Base-by-base conservation (phyloP, 129 eudicot genomes). In the Tanacetum coccineum region DNA sequence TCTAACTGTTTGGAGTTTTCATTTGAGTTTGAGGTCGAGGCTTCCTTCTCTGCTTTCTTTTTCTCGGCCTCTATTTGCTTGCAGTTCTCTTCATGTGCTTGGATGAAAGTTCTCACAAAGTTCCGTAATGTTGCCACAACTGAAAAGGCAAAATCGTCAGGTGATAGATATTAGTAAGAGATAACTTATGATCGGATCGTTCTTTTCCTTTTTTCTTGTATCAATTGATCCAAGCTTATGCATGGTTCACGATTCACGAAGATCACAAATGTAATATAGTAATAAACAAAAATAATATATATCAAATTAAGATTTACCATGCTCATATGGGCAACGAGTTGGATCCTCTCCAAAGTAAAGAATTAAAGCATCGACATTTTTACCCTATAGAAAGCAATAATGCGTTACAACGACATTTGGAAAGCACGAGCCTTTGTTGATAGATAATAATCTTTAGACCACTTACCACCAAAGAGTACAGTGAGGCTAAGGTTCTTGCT, bases 331-430 rank as follows among this genome's bases (percentile, higher is more conserved):
- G 80, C 96, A 91, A 70, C 94, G 94, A 32, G 96, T 48, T 61
- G 97, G 97, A 80, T 91, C 97, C 79, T 91, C 97, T 50, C 97
- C 97, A 48, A 91, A 91, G 83, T 91, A 91, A 58, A 91, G 83
- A 75, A 88, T 91, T 76, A 91, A 74, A 2, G 96, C 78, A 57
- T 91, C 97, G 28, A 88, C 97, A 70, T 82, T 91, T 77, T 86
- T 84, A 78, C 96, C 97, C 97, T 91, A 78, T 70, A 76, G 9
- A 36, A 61, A 39, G 14, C 68, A 50, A n/a, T 48, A 20, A 26
- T 49, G 44, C 0, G 28, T 70, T 42, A 68, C 64, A 67, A 44
- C 14, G 40, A 52, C 20, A 13, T 40, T 42, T 8, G 56, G 57
- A 64, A 64, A 22, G 14, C n/a, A 25, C 25, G 51, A 52, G 56